Percentiles rank a stretch among this genome's conserved stretches.
phyloP scores from a whole-genome alignment of 2,329 filamentous ascomycete genomes.

The Phialophora verrucosa region DNA sequence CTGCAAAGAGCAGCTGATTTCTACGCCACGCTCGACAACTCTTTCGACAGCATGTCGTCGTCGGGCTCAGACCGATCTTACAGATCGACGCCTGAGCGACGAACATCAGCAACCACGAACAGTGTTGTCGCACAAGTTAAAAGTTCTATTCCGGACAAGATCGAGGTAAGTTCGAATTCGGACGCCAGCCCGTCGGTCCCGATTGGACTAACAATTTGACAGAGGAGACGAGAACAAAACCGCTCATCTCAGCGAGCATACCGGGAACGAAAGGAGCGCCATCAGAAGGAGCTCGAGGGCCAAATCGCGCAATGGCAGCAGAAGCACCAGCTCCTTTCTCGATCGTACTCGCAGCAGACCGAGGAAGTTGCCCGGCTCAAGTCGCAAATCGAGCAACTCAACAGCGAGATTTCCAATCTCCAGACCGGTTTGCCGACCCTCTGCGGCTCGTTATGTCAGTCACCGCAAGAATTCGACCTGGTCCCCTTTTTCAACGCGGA shows the following conservation, averaged over 20 bases:
- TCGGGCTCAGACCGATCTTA: conserved; percentile 31
- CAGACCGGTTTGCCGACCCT: conserved; percentile 31
- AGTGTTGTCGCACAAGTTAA: conserved; percentile 30
- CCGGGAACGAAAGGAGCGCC: conserved; percentile 91
- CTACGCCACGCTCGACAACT: conserved; percentile 35
- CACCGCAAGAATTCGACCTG: conserved; percentile 36
- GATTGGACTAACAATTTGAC: conserved; percentile 16
- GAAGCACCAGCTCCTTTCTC: conserved; percentile 34
- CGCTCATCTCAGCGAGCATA: conserved; percentile 77
- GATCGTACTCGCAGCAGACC: conserved; percentile 34
- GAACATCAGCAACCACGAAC: conserved; percentile 21
- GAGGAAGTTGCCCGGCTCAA: conserved; percentile 35
- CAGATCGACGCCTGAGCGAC: conserved; percentile 27
- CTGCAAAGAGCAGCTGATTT: conserved; percentile 34
- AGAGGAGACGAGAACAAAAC: conserved; percentile 38
- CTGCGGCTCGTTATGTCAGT: conserved; percentile 31
- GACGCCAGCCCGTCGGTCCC: no score
- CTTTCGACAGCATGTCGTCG: conserved; percentile 32
- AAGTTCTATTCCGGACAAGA: conserved; percentile 38
- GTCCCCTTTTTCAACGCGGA: conserved; percentile 34
- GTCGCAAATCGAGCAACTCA: conserved; percentile 36
- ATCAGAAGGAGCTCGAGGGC: conserved; percentile 88
- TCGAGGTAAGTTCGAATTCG: conserved; percentile 30
- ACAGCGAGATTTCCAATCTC: conserved; percentile 33
- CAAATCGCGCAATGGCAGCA: conserved; percentile 37